Percentiles rank a stretch among this genome's conserved stretches.
Evolutionary conservation across 371 early-diverging fungal species (phyloP).

Genomic region (Sporodiniella umbellata): DNA sequence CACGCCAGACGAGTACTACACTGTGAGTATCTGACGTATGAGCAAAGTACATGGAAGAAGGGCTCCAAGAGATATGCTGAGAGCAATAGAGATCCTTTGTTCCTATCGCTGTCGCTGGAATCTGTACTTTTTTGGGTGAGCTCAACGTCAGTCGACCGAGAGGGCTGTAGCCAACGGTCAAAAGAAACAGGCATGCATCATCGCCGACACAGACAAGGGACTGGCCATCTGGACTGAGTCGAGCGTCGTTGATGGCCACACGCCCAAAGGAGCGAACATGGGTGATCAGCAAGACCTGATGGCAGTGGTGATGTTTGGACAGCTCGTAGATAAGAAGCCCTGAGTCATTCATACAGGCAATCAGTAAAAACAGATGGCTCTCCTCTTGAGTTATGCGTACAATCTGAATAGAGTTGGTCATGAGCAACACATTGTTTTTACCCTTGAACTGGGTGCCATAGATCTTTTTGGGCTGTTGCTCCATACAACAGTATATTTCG

Average conservation of each 20-base stretch:
- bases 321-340: conserved; percentile 42
- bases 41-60: conserved; percentile 50
- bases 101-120: conserved; percentile 4
- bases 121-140: not conserved
- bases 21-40: conserved; percentile 54
- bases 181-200: conserved; percentile 22
- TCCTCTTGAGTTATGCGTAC: conserved; percentile 42
- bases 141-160: not conserved
- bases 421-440: conserved; percentile 36
- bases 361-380: conserved; percentile 17
- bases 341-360: conserved; percentile 48
- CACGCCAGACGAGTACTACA: conserved; percentile 50
- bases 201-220: conserved; percentile 58
- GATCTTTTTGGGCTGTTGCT: conserved; percentile 27
- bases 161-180: conserved; percentile 10
- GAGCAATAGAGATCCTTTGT: conserved; percentile 25
- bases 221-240: conserved; percentile 48
- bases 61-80: conserved; percentile 58
- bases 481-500: conserved; percentile 50
- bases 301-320: conserved; percentile 34
- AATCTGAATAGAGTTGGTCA: conserved; percentile 56
- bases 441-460: conserved; percentile 39
- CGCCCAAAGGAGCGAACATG: conserved; percentile 43
- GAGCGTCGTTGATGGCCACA: conserved; percentile 54
- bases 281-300: conserved; percentile 15